A percentile compares a stretch with the other conserved stretches of the same genome.
Evolutionary conservation across 495 filamentous ascomycete genomes (phyloP).

Genomic region (Podospora comata): DNA sequence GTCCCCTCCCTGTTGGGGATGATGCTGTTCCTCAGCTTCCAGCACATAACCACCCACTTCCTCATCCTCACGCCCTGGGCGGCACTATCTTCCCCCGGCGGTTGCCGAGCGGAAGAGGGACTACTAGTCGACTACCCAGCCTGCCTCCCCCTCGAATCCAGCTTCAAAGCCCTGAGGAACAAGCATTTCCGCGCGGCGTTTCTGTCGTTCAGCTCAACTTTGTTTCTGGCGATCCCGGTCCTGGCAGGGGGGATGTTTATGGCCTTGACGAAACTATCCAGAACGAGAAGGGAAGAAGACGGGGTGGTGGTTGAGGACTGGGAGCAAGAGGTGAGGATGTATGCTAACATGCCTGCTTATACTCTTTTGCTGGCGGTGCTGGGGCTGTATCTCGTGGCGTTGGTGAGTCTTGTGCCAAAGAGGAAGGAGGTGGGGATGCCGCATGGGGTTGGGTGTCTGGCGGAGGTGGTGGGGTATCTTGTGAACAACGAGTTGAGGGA

Average conservation of each 20-base stretch:
- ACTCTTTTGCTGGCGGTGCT: slow-evolving; percentile 66
- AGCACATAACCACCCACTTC: slow-evolving; percentile 70
- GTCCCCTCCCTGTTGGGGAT: slow-evolving; percentile 73
- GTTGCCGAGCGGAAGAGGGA: slow-evolving; percentile 62
- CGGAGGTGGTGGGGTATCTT: slow-evolving; percentile 73
- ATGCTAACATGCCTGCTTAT: slow-evolving; percentile 65
- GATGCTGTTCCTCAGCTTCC: slow-evolving; percentile 71
- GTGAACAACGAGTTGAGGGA: slow-evolving; percentile 64
- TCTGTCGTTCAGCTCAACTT: slow-evolving; percentile 60
- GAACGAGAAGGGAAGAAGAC: background rate
- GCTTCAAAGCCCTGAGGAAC: slow-evolving; percentile 58
- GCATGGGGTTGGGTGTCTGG: slow-evolving; percentile 65
- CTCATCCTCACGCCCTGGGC: slow-evolving; percentile 75
- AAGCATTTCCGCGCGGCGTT: slow-evolving; percentile 69
- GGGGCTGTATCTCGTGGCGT: slow-evolving; percentile 57
- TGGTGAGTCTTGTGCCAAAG: slow-evolving; percentile 51
- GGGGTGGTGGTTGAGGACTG: slow-evolving; percentile 32
- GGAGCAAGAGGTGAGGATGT: slow-evolving; percentile 58
- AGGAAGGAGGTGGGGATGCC: slow-evolving; percentile 59
- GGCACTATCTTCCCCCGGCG: slow-evolving; percentile 53
- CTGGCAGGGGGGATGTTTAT: slow-evolving; percentile 79
- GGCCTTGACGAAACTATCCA: slow-evolving; percentile 54
- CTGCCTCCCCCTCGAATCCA: slow-evolving; percentile 60
- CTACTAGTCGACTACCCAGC: slow-evolving; percentile 72
- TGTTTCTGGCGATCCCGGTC: slow-evolving; percentile 67